Evolutionary conservation across 2,329 filamentous ascomycete genomes (phyloP), one percentile per base, ranked within the genome.

Genomic region (Dothidotthia symphoricarpi): DNA sequence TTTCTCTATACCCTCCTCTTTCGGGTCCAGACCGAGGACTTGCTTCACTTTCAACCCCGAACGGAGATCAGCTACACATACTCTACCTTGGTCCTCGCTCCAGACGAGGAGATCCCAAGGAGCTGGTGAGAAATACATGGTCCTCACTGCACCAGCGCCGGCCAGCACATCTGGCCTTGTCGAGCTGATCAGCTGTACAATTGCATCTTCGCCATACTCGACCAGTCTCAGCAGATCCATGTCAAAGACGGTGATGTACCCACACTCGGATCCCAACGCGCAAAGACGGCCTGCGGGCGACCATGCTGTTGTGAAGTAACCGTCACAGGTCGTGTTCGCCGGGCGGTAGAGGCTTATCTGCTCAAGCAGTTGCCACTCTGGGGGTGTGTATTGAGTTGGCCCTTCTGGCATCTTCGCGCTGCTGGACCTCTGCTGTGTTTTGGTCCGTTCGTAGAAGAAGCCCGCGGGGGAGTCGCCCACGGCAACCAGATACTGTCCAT

Each of bases 41-140:
- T 93, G 87, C 30, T 83, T 80, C 34, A 80, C 75, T 31, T 76
- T 72, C 45, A 88, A 82, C 15, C 82, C 79, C 51, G 74, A 78
- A 19, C 86, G 77, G 33, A 87, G 69, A 64, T 93, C 87, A 4
- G 84, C 84, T 26, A 91, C 74, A 25, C 85, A 87, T 12, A 90
- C 74, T 39, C 82, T 76, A 3, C 84, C 86, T 47, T 86, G 83
- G 55, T 95, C 87, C 66, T 98, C 93, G 7, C 89, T 87, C 90
- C 93, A 97, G 6, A 94, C 86, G 27, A 98, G 72, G 13, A 98
- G 78, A 61, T 96, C 91, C 74, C 85, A 91, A 0, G 90, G 88
- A 1, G 86, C 86, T 1, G 91, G 90, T 4, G 87, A 89, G 62
- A 98, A 98, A 1, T 85, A 78, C 86, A 97, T 94, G 45, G 89